Evolutionary conservation across 768 basidiomycete genomes (phyloP), one percentile per base, ranked within the genome.

Genomic region (Mycena chlorophos): DNA sequence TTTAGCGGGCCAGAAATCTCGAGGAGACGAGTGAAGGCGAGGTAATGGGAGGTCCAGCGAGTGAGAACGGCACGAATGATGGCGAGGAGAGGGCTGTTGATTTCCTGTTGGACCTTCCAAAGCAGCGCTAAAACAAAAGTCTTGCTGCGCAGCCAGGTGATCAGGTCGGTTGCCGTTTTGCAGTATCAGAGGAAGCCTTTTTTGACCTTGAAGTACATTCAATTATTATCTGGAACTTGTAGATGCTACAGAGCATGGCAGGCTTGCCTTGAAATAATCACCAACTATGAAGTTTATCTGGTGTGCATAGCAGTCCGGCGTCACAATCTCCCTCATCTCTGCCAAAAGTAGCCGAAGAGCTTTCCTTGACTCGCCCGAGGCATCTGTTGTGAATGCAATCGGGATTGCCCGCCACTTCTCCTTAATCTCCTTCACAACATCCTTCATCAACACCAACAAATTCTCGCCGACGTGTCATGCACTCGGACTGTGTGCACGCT

Each of bases 251-350:
- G 2, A 53, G n/a, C 10, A 25, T 5, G 13, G 37, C 10, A 25
- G 19, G 4, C 12, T 20, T 47, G 37, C 52, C 45, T 52, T 69
- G 57, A 77, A 73, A 49, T 70, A 75, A 43, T 78, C 65, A 1
- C 71, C 68, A 28, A 77, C 69, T 27, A 78, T 63, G 3, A 78
- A 70, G 56, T 77, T 76, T 17, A 73, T 63, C 73, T 60, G 55
- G 52, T 60, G 64, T 1, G 64, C 53, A 61, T 61, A 66, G 51
- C 65, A 65, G 53, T 65, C 63, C 4, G 64, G 51, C 3, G 56
- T 57, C 25, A 66, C 53, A 29, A n/a, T n/a, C n/a, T n/a, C n/a
- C n/a, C n/a, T n/a, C n/a, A n/a, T n/a, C n/a, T n/a, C n/a, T n/a
- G n/a, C n/a, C n/a, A n/a, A n/a, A n/a, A n/a, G n/a, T n/a, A n/a